Conservation (phyloP, 345 rosid species). For the Eucalyptus decipiens region DNA sequence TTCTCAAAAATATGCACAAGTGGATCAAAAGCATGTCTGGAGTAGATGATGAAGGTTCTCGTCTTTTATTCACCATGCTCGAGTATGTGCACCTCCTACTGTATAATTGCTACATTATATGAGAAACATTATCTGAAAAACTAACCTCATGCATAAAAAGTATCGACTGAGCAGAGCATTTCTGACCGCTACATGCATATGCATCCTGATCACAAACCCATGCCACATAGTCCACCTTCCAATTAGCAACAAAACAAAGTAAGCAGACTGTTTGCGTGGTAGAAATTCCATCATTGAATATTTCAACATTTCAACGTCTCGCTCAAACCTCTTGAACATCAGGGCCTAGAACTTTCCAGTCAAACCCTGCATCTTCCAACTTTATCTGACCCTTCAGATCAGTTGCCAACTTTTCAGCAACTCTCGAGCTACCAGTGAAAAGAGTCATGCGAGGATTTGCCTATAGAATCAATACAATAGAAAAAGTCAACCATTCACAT, state of each 20-base stretch:
- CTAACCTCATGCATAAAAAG: slow-evolving; percentile 93
- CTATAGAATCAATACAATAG: slow-evolving; percentile 12
- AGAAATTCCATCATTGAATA: background rate
- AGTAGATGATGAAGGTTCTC: background rate
- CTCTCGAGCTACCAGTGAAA: slow-evolving; percentile 95
- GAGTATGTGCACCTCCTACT: background rate
- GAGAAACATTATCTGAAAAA: background rate
- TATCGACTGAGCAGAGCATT: slow-evolving; percentile 95
- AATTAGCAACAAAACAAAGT: background rate
- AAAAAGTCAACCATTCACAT: background rate
- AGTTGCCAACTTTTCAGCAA: slow-evolving; percentile 89
- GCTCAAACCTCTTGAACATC: slow-evolving; percentile 79
- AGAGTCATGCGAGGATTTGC: slow-evolving; percentile 94
- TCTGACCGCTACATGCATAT: slow-evolving; percentile 98
- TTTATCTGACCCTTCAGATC: slow-evolving; percentile 85
- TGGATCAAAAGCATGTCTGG: background rate
- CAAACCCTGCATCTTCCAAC: slow-evolving; percentile 98
- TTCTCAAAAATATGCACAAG: background rate
- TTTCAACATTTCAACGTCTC: background rate
- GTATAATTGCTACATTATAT: background rate
- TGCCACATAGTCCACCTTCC: slow-evolving; percentile 86
- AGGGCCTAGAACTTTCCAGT: slow-evolving; percentile 98
- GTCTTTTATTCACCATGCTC: background rate
- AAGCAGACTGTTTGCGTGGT: background rate
- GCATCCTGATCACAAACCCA: slow-evolving; percentile 99